Percentiles rank a stretch among this genome's conserved stretches.
These are phyloP conservation scores for Scheffersomyces spartinae DNA, from an alignment of 805 yeast genomes.

Conservation along the genomic window DNA sequence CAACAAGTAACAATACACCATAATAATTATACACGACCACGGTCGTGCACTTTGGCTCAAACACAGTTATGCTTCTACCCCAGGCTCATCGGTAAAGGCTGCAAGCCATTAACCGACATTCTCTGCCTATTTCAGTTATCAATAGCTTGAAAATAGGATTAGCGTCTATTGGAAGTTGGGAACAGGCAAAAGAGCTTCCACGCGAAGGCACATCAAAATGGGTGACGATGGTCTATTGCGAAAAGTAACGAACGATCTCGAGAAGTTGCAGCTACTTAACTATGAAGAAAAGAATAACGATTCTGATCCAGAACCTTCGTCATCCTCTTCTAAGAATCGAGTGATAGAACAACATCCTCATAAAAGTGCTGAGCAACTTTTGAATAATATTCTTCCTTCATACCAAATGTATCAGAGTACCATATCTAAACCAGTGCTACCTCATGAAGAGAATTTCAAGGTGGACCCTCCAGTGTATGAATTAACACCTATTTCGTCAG, in stretches of 20 bases:
- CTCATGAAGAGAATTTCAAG: constrained; percentile 25
- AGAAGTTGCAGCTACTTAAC: constrained; percentile 1
- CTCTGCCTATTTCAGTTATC: too few species aligned
- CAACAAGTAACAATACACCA: too few species aligned
- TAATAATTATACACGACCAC: too few species aligned
- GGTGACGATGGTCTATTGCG: neutral
- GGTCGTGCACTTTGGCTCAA: too few species aligned
- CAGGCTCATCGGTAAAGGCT: too few species aligned
- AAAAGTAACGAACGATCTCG: constrained; percentile 1
- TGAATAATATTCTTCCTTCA: constrained; percentile 28
- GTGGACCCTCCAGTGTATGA: constrained; percentile 31
- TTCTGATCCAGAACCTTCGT: neutral
- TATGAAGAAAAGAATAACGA: neutral
- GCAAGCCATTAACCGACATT: too few species aligned
- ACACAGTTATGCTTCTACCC: too few species aligned
- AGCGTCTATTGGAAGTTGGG: too few species aligned
- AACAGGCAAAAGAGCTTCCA: too few species aligned
- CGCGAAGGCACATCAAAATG: too few species aligned
- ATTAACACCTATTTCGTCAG: constrained; percentile 12
- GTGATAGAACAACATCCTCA: too few species aligned
- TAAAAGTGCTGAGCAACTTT: constrained; percentile 8
- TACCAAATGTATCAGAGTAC: constrained; percentile 34
- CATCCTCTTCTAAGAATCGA: constrained; percentile 1
- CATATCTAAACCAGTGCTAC: constrained; percentile 23
- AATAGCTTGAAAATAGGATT: too few species aligned